Base-by-base conservation (phyloP, 106 monocot genomes). In the Iris macrosiphon region DNA sequence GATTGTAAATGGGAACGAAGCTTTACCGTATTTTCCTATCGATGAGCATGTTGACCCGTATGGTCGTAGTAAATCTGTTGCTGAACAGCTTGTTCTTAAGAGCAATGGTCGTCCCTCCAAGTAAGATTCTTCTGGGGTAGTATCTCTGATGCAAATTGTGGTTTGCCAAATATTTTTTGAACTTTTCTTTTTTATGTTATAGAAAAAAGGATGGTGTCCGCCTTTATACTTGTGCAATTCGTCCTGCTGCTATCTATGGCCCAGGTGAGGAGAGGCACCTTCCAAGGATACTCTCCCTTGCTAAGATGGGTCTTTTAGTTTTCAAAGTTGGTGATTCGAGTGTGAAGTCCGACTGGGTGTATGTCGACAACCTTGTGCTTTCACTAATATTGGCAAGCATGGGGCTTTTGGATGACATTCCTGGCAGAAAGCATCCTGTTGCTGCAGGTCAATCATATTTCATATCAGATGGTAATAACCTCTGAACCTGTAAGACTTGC, bases 221-320 rank as follows among this genome's bases (percentile, higher is more conserved):
- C 49, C 87, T 98, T 51, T 91, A 84, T 75, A 98, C 98, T 34
- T 98, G 98, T 72, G 90, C 87, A 50, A 70, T 98, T 62, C 79
- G 98, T 33, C 87, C 98, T 58, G 90, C 90, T 61, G 91, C 87
- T 60, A 98, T 98, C 25, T 98, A 98, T 75, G 98, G 98, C 24
- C 98, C 98, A 26, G 87, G 87, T 53, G 98, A 98, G 58, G 83
- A 98, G 70, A 79, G 98, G 31, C 98, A 91, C 40, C 63, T 98
- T 42, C 98, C 83, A 54, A 87, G 98, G 52, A 98, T 98, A 34
- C 35, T 98, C 19, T 72, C 75, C 2, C 78, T 98, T 66, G 90
- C 98, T 45, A 83, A 91, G 26, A 68, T 75, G 75, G 87, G 91
- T 12, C 59, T 98, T 6, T 40, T 75, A 40, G 38, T 35, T 48